phyloP scores from a whole-genome alignment of 1,139 yeast species.

The Hansenula sp. region DNA sequence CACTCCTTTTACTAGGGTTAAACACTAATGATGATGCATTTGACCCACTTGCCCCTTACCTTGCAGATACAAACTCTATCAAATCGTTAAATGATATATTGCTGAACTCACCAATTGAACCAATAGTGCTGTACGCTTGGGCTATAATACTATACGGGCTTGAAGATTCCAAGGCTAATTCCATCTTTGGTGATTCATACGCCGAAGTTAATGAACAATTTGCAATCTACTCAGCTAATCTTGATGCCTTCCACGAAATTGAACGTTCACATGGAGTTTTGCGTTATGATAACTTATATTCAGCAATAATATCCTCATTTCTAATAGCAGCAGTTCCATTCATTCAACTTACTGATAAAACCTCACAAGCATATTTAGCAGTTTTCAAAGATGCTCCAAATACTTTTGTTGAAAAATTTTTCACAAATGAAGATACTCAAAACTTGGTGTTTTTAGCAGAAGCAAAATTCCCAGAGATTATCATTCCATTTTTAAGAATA shows the following conservation, averaged over 20 bases:
- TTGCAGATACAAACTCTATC: slow-evolving; percentile 41
- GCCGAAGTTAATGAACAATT: slow-evolving; percentile 25
- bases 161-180: slow-evolving; percentile 33
- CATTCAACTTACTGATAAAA: slow-evolving; percentile 50
- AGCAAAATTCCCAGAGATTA: slow-evolving; percentile 71
- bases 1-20: slow-evolving; percentile 51
- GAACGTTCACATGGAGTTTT: slow-evolving; percentile 38
- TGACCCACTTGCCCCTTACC: slow-evolving; percentile 34
- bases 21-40: slow-evolving; percentile 40
- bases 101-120: slow-evolving; percentile 33
- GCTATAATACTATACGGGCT: slow-evolving; percentile 56
- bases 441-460: slow-evolving; percentile 55
- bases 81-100: slow-evolving; percentile 33
- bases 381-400: slow-evolving; percentile 54
- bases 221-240: slow-evolving; percentile 40
- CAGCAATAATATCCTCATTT: slow-evolving; percentile 57
- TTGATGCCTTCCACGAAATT: slow-evolving; percentile 45
- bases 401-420: slow-evolving; percentile 52
- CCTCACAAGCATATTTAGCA: slow-evolving; percentile 45
- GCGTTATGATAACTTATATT: slow-evolving; percentile 47
- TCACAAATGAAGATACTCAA: slow-evolving; percentile 49
- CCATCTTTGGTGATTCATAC: slow-evolving; percentile 20
- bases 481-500: slow-evolving; percentile 58
- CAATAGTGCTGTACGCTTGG: slow-evolving; percentile 67
- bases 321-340: slow-evolving; percentile 61